These are phyloP conservation scores for Nakaseomyces kungkrabaensis DNA, from an alignment of 1,139 yeast genomes.

Conservation along the genomic window DNA sequence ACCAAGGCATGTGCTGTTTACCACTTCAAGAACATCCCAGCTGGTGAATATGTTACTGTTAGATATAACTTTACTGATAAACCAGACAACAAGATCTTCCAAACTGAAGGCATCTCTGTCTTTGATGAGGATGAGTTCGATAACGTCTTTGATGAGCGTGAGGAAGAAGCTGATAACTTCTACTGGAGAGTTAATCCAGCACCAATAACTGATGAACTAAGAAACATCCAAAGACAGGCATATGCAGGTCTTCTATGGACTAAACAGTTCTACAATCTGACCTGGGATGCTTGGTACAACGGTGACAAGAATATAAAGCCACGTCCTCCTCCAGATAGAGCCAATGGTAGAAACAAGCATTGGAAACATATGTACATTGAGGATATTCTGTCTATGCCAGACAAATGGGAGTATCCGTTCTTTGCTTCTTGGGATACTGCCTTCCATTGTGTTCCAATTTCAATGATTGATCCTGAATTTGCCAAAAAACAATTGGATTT, in stretches of 20 bases:
- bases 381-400: slow-evolving; percentile 85
- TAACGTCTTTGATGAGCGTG: slow-evolving; percentile 59
- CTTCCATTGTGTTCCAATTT: slow-evolving; percentile 88
- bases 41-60: slow-evolving; percentile 82
- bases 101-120: slow-evolving; percentile 33
- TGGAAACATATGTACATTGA: slow-evolving; percentile 90
- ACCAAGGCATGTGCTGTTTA: slow-evolving; percentile 79
- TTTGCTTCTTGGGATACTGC: slow-evolving; percentile 98
- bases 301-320: slow-evolving; percentile 75
- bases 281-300: slow-evolving; percentile 77
- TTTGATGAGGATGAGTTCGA: slow-evolving; percentile 76
- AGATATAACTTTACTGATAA: slow-evolving; percentile 58
- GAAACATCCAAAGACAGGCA: slow-evolving; percentile 88
- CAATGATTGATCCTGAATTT: slow-evolving; percentile 91
- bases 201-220: slow-evolving; percentile 73
- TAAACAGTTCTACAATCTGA: slow-evolving; percentile 83
- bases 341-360: slow-evolving; percentile 73
- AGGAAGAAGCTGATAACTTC: slow-evolving; percentile 87
- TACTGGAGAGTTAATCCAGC: slow-evolving; percentile 85
- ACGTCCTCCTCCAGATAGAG: slow-evolving; percentile 71
- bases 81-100: slow-evolving; percentile 19
- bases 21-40: slow-evolving; percentile 69
- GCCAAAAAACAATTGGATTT: slow-evolving; percentile 85
- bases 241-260: slow-evolving; percentile 94
- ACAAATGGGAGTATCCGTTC: slow-evolving; percentile 95